Base-by-base conservation (phyloP, 148 eudicot species). In the Cornus florida region DNA sequence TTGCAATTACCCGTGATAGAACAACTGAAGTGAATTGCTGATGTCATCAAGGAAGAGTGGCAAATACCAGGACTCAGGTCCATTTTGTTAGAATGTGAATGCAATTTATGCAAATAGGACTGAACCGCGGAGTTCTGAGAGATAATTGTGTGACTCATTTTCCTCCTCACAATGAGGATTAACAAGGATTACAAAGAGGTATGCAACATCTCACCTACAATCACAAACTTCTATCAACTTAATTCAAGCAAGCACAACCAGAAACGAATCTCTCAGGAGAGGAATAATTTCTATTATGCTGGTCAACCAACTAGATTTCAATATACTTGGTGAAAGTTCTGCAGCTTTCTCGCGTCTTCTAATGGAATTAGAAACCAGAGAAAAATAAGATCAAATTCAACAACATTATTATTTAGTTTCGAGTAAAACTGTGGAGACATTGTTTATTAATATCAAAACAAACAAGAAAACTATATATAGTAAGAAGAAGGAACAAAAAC, bases 111-210 rank as follows among this genome's bases (percentile, higher is more conserved):
- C 67, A 80, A 73, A 78, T 50, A 77, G 64, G 88, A 72, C 66
- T 82, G 89, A 71, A 82, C 53, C 60, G 83, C 53, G 46, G 85
- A 39, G 56, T 79, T 80, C 70, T 80, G 91, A 67, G 80, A 76
- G 35, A 77, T 48, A 74, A 79, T 70, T 59, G 86, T 70, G 65
- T 72, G 79, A 35, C 73, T 79, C 93, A 84, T 84, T 80, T 50
- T 53, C 69, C 35, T 64, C 50, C 69, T 75, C 28, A 39, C 56
- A 70, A n/a, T 57, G 53, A 67, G 46, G 11, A 66, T 22, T 31
- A 50, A 17, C 32, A 72, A 28, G 31, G 14, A 41, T 41, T 43
- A 66, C 28, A 53, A 59, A 50, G 23, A 65, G 3, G 48, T 6
- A 43, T 43, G 9, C 48, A 43, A 24, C 71, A 71, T 69, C 78